Evolutionary conservation across 2,329 filamentous ascomycete genomes (phyloP).

Genomic region (Elsinoe ampelina): DNA sequence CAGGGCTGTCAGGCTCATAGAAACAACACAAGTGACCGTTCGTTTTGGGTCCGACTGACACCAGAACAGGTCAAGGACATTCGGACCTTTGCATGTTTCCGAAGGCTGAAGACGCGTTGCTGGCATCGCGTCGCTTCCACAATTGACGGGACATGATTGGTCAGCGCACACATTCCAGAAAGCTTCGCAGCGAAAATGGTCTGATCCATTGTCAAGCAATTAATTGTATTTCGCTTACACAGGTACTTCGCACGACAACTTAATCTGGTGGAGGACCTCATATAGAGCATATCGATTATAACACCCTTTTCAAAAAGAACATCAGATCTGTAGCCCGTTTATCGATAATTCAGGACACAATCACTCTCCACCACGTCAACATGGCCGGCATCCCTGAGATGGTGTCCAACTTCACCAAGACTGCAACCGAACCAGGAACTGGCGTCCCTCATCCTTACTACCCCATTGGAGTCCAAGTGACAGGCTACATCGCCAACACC

Average conservation of each 20-base stretch:
- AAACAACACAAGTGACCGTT: too few species aligned
- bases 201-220: constrained; percentile 4
- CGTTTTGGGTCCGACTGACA: too few species aligned
- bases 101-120: not conserved
- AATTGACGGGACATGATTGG: not conserved
- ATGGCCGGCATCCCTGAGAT: constrained; percentile 1
- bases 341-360: too few species aligned
- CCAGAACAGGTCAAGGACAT: not conserved
- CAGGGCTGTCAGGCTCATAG: too few species aligned
- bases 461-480: constrained; percentile 53
- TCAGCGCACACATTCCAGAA: not conserved
- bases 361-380: not conserved
- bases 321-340: too few species aligned
- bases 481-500: constrained; percentile 58
- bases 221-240: not conserved
- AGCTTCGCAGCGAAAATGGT: constrained; percentile 1
- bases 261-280: not conserved
- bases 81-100: not conserved
- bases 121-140: not conserved
- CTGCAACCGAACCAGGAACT: not conserved
- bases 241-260: not conserved
- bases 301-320: too few species aligned
- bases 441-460: constrained; percentile 55
- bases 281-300: too few species aligned
- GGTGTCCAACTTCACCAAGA: constrained; percentile 4